Conservation (phyloP, 2,329 filamentous ascomycete species). For the Aspergillus pseudoterreus region DNA sequence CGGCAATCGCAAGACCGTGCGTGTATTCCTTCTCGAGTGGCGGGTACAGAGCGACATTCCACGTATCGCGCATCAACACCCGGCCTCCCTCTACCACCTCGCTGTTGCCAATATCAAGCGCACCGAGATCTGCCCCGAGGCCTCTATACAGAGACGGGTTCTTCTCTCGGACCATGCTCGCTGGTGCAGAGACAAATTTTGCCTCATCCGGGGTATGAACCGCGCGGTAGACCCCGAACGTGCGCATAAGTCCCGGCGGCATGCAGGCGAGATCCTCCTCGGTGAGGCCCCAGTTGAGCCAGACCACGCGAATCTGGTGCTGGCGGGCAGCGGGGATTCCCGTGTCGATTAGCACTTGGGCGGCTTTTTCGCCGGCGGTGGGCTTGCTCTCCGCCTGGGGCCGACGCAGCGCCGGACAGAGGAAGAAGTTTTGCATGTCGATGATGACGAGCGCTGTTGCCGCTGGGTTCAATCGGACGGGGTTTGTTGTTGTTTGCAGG, state of each 20-base stretch:
- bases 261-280: constrained; percentile 49
- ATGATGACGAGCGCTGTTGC: constrained; percentile 49
- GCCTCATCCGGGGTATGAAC: neutral
- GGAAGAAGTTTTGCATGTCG: constrained; percentile 51
- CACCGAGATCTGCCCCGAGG: constrained; percentile 46
- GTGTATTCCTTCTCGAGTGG: constrained; percentile 40
- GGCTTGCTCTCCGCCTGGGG: constrained; percentile 41
- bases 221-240: constrained; percentile 36
- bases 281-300: constrained; percentile 58
- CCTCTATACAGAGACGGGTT: constrained; percentile 18
- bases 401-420: neutral
- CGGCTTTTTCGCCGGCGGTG: constrained; percentile 42
- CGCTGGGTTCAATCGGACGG: constrained; percentile 21
- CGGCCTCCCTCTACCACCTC: constrained; percentile 24
- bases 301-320: constrained; percentile 49
- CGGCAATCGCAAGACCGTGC: constrained; percentile 7
- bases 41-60: constrained; percentile 54
- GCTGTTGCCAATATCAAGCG: constrained; percentile 26
- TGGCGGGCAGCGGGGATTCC: constrained; percentile 48
- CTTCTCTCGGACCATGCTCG: constrained; percentile 26
- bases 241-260: constrained; percentile 47
- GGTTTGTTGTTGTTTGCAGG: constrained; percentile 20
- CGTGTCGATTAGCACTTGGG: constrained; percentile 40
- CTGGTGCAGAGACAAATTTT: neutral
- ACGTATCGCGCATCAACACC: constrained; percentile 51